phyloP scores from a whole-genome alignment of 495 filamentous ascomycete species.

The Baudoinia panamericana region DNA sequence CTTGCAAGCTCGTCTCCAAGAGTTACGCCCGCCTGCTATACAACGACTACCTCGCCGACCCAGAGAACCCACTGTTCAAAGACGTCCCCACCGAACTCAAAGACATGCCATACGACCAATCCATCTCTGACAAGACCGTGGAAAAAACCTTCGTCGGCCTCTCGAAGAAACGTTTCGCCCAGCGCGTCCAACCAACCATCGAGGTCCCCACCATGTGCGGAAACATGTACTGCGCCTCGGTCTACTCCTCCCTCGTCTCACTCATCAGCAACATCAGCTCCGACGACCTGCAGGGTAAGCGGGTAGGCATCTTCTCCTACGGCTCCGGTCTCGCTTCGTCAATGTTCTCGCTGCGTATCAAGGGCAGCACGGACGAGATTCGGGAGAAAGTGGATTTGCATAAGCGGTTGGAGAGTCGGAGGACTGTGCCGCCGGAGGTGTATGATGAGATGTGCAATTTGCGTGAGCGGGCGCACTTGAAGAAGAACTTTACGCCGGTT shows the following conservation, averaged over 20 bases:
- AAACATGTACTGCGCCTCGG: constrained; percentile 97
- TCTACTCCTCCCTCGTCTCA: constrained; percentile 74
- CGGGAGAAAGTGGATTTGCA: constrained; percentile 68
- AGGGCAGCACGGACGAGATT: constrained; percentile 63
- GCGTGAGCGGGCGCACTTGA: constrained; percentile 83
- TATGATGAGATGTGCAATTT: constrained; percentile 95
- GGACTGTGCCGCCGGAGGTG: constrained; percentile 61
- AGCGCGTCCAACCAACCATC: constrained; percentile 73
- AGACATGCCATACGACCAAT: constrained; percentile 72
- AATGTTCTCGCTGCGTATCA: constrained; percentile 77
- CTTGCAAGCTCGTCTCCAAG: constrained; percentile 94
- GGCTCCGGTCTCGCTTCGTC: constrained; percentile 82
- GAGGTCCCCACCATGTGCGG: constrained; percentile 87
- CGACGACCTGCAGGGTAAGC: constrained; percentile 65
- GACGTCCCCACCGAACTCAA: constrained; percentile 77
- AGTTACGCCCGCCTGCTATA: constrained; percentile 90
- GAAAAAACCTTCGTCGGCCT: constrained; percentile 96
- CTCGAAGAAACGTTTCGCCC: constrained; percentile 87
- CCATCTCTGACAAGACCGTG: constrained; percentile 79
- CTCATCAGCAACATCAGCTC: constrained; percentile 60
- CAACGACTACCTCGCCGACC: constrained; percentile 83
- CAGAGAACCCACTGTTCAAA: constrained; percentile 62
- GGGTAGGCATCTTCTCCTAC: constrained; percentile 87
- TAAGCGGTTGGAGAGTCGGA: constrained; percentile 56
- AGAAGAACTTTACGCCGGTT: constrained; percentile 74